Evolutionary conservation across 2,329 filamentous ascomycete species (phyloP), one percentile per base, ranked within the genome.

Genomic region (Lasiodiplodia theobromae): DNA sequence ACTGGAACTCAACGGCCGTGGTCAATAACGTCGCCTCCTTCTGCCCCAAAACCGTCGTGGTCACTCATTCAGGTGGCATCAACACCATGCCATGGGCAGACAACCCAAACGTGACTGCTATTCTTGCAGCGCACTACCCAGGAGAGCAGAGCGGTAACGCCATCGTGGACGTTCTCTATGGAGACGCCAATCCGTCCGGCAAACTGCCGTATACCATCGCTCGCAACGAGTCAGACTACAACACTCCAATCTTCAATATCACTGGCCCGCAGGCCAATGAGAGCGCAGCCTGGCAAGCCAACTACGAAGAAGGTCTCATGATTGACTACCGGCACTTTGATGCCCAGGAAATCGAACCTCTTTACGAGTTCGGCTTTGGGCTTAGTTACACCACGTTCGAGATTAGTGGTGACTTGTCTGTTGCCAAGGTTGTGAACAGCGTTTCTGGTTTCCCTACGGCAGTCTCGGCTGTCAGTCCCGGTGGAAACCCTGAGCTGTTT

Each of bases 291-390:
- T 65, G 60, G 60, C 60, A 65, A 28, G 63, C 63, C 16, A 34
- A 93, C 71, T 97, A 96, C 76, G 86, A 85, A 0, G 93, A 97
- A 75, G 93, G 93, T 0, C 81, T 97, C 0, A 94, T 94, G 76
- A 89, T 96, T 72, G 95, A 97, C 82, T 97, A 97, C 80, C 89
- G 94, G 12, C 88, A 94, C 78, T 94, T 97, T 73, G 94, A 97
- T 82, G 92, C 91, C 76, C 80, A 90, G 66, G 83, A 85, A 67
- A 90, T 95, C 69, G 84, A 84, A 5, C 94, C 94, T 0, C 90
- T 92, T 0, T 97, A 90, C 76, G 91, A 93, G 58, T 97, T 97
- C 73, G 94, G 95, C 0, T 94, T 89, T 69, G 95, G 94, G 0
- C 85, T 97, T 1, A 92, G 90, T 65, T 97, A 96, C 81, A 93